Evolutionary conservation across 805 yeast genomes (phyloP).

Genomic region (Nakazawaea ambrosiae): DNA sequence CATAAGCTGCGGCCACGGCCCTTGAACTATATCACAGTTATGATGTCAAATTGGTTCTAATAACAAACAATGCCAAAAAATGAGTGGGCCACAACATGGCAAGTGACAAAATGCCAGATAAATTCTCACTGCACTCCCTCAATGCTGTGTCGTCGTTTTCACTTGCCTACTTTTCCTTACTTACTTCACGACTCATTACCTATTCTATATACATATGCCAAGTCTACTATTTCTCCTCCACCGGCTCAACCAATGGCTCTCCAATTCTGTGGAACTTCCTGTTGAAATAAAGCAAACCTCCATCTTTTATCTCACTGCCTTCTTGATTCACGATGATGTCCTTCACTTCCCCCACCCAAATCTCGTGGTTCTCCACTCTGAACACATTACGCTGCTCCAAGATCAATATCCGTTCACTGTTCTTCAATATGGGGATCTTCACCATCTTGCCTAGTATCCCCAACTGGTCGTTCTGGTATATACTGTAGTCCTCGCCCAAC

Average conservation of each 20-base stretch:
- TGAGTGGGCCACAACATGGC: too few species aligned
- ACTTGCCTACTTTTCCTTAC: not conserved
- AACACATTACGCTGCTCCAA: conserved; percentile 50
- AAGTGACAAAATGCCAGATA: too few species aligned
- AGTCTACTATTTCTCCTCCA: not conserved
- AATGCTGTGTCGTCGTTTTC: too few species aligned
- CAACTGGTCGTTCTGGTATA: conserved; percentile 18
- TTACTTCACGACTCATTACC: not conserved
- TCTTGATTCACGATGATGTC: conserved; percentile 35
- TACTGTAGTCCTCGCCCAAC: conserved; percentile 29
- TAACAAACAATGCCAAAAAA: too few species aligned
- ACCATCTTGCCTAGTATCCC: conserved; percentile 15
- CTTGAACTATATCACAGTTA: too few species aligned
- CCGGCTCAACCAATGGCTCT: conserved; percentile 14
- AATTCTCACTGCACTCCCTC: too few species aligned
- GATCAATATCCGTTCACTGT: conserved; percentile 54
- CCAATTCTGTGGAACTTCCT: conserved; percentile 48
- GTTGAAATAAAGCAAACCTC: conserved; percentile 63
- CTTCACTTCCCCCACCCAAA: conserved; percentile 78
- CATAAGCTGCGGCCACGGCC: too few species aligned
- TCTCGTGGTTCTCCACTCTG: conserved; percentile 76
- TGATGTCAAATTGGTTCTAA: too few species aligned
- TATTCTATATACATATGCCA: too few species aligned
- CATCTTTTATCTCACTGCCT: conserved; percentile 38
- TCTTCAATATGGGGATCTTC: conserved; percentile 48